Conservation (phyloP, 148 eudicot genomes). For the Agrostemma githago region DNA sequence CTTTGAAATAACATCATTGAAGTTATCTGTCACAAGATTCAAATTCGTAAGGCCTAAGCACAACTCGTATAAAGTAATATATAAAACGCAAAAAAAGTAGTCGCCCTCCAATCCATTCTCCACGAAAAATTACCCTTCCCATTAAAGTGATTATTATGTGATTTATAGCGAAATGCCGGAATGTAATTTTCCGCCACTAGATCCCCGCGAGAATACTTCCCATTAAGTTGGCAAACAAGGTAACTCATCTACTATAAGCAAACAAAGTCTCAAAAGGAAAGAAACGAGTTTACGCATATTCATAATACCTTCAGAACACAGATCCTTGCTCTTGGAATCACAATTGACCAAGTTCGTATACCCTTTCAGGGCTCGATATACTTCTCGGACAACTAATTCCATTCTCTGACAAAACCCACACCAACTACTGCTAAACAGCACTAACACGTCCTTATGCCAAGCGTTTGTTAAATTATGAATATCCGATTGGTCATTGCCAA, state of each 20-base stretch:
- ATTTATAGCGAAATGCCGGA: not conserved
- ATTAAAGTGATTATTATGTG: not conserved
- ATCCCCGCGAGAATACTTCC: not conserved
- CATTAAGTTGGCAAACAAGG: not conserved
- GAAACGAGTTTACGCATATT: not conserved
- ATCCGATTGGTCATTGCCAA: constrained; percentile 46
- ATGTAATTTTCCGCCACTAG: not conserved
- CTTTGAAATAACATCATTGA: constrained; percentile 34
- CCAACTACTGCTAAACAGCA: constrained; percentile 78
- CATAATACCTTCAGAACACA: constrained; percentile 33
- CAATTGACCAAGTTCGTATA: constrained; percentile 37
- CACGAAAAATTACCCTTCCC: not conserved
- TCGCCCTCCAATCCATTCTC: not conserved
- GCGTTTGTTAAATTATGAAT: constrained; percentile 31
- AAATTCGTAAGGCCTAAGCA: constrained; percentile 23
- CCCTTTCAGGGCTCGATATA: constrained; percentile 56
- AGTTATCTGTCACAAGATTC: constrained; percentile 48
- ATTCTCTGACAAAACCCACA: constrained; percentile 94
- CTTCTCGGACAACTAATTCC: constrained; percentile 86
- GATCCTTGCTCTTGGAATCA: constrained; percentile 33
- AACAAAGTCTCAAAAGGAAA: not conserved
- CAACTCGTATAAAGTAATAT: too few species aligned
- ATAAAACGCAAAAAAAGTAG: too few species aligned
- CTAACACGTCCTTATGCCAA: constrained; percentile 62
- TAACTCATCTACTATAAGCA: not conserved